Evolutionary conservation across 139 green algal species (phyloP), one percentile per base, ranked within the genome.

Genomic region (Coccomyxa sp.): DNA sequence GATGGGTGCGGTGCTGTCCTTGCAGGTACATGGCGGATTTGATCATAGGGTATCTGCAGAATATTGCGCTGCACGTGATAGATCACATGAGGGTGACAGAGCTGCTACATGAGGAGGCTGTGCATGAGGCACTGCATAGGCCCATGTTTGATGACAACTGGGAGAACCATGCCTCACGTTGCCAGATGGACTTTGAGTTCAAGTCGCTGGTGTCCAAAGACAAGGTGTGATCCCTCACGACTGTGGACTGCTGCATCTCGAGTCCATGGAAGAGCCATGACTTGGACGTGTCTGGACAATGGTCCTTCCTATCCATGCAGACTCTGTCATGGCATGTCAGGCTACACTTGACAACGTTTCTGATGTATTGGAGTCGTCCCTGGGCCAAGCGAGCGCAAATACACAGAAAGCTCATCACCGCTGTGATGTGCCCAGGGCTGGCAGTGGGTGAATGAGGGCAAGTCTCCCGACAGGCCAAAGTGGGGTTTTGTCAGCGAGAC

Each of bases 21-120:
- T n/a, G n/a, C 64, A 71, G 64, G 64, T 71, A 71, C 64, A 36
- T 71, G 7, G 64, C 64, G 64, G 64, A 71, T 71, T 29, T 71
- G 29, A 34, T 71, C 64, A 71, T 14, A 4, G 64, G 50, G 4
- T 64, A 64, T 22, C 27, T 64, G 2, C 5, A 64, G 50, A 64
- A 64, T 22, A 64, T 64, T 64, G 50, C 50, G 50, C 50, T 64
- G 50, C 50, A 64, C 27, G 50, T 64, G 50, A 22, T 64, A 22
- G 5, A 64, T 22, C 50, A 58, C 44, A 58, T 58, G 50, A 64
- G 50, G 50, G 18, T n/a, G n/a, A n/a, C n/a, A n/a, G 50, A 18
- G 50, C 50, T 64, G 50, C 50, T 3, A 22, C 5, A 64, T 22
- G 50, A 64, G 50, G 50, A 7, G 2, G 4, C 50, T 18, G 50